Percentiles rank a stretch among this genome's conserved stretches.
Conservation (phyloP, 169 alveolate species). For the Cryptosporidium canis region DNA sequence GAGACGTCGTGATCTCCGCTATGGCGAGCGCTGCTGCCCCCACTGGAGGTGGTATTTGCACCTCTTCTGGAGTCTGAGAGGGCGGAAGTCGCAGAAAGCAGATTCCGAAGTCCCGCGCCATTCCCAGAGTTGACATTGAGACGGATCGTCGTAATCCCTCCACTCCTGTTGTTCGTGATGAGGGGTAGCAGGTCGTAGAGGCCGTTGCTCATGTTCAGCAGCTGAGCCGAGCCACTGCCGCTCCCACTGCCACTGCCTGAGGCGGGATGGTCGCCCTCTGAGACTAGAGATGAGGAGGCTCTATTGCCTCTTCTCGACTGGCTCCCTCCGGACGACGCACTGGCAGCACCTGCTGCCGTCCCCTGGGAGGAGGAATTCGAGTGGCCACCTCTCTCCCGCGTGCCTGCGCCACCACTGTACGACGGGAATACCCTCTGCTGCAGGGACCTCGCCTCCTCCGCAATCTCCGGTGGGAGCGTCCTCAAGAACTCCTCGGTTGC, state of each 20-base stretch:
- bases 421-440: conserved; percentile 75
- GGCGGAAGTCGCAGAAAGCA: conserved; percentile 33
- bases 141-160: conserved; percentile 54
- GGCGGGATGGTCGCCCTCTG: conserved; percentile 3
- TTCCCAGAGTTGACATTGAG: conserved; percentile 44
- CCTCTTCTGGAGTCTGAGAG: conserved; percentile 60
- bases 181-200: conserved; percentile 50
- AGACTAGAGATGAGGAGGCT: background rate
- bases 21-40: background rate
- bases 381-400: conserved; percentile 11
- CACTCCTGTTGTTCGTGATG: conserved; percentile 48
- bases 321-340: background rate
- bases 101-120: conserved; percentile 1
- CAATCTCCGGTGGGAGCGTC: conserved; percentile 80
- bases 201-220: conserved; percentile 6
- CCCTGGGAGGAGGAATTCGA: background rate
- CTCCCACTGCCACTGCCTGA: background rate
- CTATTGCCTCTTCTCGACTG: conserved; percentile 41
- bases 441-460: conserved; percentile 79
- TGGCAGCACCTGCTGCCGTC: background rate
- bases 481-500: conserved; percentile 79
- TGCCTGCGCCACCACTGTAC: background rate
- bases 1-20: background rate
- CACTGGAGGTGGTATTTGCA: background rate
- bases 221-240: background rate